These are phyloP conservation scores for Pichia manshurica DNA, from an alignment of 805 yeast genomes.

Conservation along the genomic window DNA sequence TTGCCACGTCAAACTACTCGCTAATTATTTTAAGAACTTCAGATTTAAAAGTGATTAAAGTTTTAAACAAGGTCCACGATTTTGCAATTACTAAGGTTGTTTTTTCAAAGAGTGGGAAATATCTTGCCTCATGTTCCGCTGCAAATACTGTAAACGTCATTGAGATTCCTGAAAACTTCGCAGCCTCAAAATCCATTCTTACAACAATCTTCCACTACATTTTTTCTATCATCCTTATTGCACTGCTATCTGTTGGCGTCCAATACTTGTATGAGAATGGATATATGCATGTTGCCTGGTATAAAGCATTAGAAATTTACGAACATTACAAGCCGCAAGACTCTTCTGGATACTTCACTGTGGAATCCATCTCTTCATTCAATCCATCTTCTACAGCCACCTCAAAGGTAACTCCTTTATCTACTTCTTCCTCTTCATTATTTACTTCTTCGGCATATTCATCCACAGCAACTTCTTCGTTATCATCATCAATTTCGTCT, in stretches of 20 bases:
- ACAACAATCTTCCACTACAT: slow-evolving; percentile 25
- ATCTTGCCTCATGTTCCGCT: slow-evolving; percentile 69
- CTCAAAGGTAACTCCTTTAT: neutral
- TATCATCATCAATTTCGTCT: too few relatives aligned
- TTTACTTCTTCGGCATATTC: too few relatives aligned
- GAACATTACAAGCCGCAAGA: slow-evolving; percentile 26
- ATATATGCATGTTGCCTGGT: slow-evolving; percentile 20
- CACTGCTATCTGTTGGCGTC: slow-evolving; percentile 19
- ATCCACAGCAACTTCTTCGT: too few relatives aligned
- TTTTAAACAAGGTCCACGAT: slow-evolving; percentile 57
- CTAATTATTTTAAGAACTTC: slow-evolving; percentile 49
- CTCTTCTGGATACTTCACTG: slow-evolving; percentile 31
- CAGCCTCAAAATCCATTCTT: slow-evolving; percentile 34
- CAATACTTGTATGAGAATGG: slow-evolving; percentile 30
- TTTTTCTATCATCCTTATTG: slow-evolving; percentile 22
- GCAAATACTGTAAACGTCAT: slow-evolving; percentile 66
- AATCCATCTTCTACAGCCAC: slow-evolving; percentile 10
- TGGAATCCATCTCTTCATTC: slow-evolving; percentile 23
- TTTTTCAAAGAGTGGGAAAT: slow-evolving; percentile 62
- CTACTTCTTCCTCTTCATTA: neutral
- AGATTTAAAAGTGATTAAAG: slow-evolving; percentile 46
- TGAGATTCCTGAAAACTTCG: slow-evolving; percentile 48
- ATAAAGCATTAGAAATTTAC: slow-evolving; percentile 19
- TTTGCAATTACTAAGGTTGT: slow-evolving; percentile 73
- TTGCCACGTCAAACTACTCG: slow-evolving; percentile 65